Evolutionary conservation across 192 early-diverging fungal species (phyloP), one percentile per base, ranked within the genome.

Genomic region (Coemansia sp.): DNA sequence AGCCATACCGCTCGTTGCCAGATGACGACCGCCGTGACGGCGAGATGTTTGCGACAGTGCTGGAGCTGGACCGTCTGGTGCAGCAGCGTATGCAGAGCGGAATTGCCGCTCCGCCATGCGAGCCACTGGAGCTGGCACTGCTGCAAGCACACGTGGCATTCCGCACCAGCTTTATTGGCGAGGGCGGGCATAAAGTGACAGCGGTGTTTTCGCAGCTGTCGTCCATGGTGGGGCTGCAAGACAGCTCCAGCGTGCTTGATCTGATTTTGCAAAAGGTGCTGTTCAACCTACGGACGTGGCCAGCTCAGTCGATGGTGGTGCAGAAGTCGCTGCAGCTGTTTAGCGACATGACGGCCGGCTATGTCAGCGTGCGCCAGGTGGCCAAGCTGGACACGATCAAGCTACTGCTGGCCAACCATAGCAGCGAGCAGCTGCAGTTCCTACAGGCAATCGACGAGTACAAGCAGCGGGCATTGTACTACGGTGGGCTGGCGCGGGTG

Each of bases 11-110:
- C 62, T 86, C 81, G 50, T 74, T 86, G n/a, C 84, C 88, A 14
- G 91, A 93, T 49, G 83, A 91, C 48, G 91, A 95, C 72, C 53
- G 67, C 18, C 71, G 85, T 33, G 93, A 95, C 61, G 91, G 87
- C 10, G 86, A 91, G 23, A 49, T 91, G 66, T 82, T 84, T 37
- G 79, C 81, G 19, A 84, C 85, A 18, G 85, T 80, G 5, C 67
- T 90, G 15, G 82, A 88, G 48, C 78, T 91, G 26, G 84, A 92
- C 57, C 79, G 88, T 20, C 75, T 90, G 20, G 75, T 83, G 40
- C 80, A 87, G 50, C 74, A 80, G 46, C 81, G 86, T 28, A 70
- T 86, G 13, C 68, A 70, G 60, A 70, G 72, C 30, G 63, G 68
- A 37, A 73, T 83, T 8, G 77, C 78, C 0, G 70, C 72, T 5